Evolutionary conservation across 192 early-diverging fungal species (phyloP).

Genomic region (Gamsiella multidivaricata): DNA sequence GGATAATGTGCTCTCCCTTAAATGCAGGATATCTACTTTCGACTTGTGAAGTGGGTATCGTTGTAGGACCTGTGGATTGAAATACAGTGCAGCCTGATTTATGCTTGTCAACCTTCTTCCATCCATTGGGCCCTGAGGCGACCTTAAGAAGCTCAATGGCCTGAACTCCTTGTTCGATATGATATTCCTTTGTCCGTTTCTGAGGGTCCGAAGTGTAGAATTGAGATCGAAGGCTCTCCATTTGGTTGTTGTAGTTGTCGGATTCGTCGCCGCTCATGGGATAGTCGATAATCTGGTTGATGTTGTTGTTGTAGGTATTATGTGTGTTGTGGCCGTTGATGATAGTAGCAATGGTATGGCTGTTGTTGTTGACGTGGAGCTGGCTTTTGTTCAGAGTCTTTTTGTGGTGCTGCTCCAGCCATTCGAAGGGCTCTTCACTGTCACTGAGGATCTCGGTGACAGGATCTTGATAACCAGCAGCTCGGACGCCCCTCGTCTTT

Average conservation of each 20-base stretch:
- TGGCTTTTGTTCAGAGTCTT: constrained; percentile 25
- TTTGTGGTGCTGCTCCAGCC: constrained; percentile 42
- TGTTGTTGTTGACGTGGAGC: constrained; percentile 4
- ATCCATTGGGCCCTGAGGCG: constrained; percentile 41
- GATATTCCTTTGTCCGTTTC: constrained; percentile 52
- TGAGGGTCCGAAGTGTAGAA: constrained; percentile 43
- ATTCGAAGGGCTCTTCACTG: constrained; percentile 19
- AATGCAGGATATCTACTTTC: constrained; percentile 61
- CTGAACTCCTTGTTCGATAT: constrained; percentile 61
- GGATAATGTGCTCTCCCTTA: constrained; percentile 62
- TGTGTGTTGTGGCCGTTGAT: not conserved
- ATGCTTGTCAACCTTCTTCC: constrained; percentile 66
- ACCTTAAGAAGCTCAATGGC: constrained; percentile 59
- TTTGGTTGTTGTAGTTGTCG: constrained; percentile 29
- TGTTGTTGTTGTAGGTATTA: constrained; percentile 6
- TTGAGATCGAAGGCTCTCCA: constrained; percentile 41
- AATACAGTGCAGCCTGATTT: constrained; percentile 65
- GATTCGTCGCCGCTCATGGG: constrained; percentile 46
- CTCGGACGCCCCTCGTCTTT: constrained; percentile 28
- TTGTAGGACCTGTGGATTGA: constrained; percentile 39
- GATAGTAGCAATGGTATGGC: not conserved
- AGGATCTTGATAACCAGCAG: not conserved
- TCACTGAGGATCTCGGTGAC: constrained; percentile 10
- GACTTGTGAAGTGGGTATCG: constrained; percentile 39
- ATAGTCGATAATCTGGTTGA: constrained; percentile 18